Evolutionary conservation across 2,329 filamentous ascomycete species (phyloP).

Genomic region (Scorias spongiosa): DNA sequence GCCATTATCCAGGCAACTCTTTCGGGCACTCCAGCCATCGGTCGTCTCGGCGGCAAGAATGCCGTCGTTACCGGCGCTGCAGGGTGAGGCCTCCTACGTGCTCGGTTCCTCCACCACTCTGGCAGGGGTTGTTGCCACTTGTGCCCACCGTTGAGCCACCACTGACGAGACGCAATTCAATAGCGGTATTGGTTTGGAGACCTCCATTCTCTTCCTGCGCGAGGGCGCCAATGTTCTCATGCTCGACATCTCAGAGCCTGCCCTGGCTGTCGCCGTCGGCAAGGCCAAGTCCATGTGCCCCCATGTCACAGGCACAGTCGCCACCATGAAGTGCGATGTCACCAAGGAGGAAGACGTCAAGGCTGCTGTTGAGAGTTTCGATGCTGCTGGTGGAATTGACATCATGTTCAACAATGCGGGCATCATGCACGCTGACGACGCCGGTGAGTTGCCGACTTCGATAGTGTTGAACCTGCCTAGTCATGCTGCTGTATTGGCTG

Average conservation of each 20-base stretch:
- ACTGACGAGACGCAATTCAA: background rate
- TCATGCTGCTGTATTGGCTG: too few relatives aligned
- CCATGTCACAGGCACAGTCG: constrained; percentile 40
- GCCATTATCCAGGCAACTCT: background rate
- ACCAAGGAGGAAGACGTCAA: constrained; percentile 71
- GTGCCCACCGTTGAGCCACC: too few relatives aligned
- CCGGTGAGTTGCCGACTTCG: constrained; percentile 14
- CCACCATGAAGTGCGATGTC: constrained; percentile 58
- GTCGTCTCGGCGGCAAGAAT: constrained; percentile 49
- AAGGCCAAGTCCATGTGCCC: constrained; percentile 58
- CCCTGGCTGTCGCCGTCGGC: constrained; percentile 58
- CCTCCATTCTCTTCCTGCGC: constrained; percentile 71
- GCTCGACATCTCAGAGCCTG: constrained; percentile 67
- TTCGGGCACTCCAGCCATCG: constrained; percentile 8
- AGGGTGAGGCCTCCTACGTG: constrained; percentile 42
- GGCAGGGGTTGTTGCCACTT: too few relatives aligned
- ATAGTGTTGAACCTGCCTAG: background rate
- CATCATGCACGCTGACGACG: constrained; percentile 72
- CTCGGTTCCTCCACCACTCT: too few relatives aligned
- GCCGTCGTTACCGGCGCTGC: constrained; percentile 71
- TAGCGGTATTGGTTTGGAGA: constrained; percentile 88
- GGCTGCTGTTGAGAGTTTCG: constrained; percentile 56
- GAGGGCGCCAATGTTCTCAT: constrained; percentile 79
- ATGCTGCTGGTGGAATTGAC: constrained; percentile 76
- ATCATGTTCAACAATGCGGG: constrained; percentile 96